Conservation (phyloP, 2,329 filamentous ascomycete species). For the Fusarium nygamai region DNA sequence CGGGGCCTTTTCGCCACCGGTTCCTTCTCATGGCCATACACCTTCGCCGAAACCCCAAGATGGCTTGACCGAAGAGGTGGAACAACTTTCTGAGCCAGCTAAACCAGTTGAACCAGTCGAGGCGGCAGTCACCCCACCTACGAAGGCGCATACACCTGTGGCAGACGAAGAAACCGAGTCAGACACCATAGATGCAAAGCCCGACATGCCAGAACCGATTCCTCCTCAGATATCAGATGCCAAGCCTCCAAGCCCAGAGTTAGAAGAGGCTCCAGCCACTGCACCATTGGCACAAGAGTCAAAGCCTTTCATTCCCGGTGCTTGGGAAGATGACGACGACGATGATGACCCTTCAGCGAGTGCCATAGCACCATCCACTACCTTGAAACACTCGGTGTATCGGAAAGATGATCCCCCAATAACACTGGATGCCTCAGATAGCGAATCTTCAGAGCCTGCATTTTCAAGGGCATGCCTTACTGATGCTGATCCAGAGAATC, state of each 20-base stretch:
- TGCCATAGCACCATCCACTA: conserved; percentile 14
- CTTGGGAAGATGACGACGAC: conserved; percentile 61
- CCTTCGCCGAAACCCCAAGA: neutral
- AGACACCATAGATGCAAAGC: neutral
- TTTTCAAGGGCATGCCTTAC: conserved; percentile 40
- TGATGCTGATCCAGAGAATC: conserved; percentile 23
- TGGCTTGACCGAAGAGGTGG: neutral
- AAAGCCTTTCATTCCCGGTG: conserved; percentile 58
- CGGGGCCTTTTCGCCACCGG: neutral
- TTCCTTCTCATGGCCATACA: conserved; percentile 13
- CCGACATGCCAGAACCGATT: neutral
- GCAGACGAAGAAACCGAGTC: neutral
- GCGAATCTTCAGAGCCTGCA: conserved; percentile 44
- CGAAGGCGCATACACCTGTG: neutral
- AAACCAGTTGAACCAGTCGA: neutral
- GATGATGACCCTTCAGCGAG: conserved; percentile 26
- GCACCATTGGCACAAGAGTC: conserved; percentile 9
- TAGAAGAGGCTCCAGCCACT: neutral
- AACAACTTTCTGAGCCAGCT: neutral
- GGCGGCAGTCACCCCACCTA: neutral
- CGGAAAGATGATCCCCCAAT: conserved; percentile 10
- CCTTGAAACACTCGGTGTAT: conserved; percentile 3
- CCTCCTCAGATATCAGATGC: neutral
- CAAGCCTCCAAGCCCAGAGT: neutral
- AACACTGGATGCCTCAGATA: conserved; percentile 31